phyloP scores from a whole-genome alignment of 2,329 filamentous ascomycete genomes.

The Aspergillus pseudoviridinutans region DNA sequence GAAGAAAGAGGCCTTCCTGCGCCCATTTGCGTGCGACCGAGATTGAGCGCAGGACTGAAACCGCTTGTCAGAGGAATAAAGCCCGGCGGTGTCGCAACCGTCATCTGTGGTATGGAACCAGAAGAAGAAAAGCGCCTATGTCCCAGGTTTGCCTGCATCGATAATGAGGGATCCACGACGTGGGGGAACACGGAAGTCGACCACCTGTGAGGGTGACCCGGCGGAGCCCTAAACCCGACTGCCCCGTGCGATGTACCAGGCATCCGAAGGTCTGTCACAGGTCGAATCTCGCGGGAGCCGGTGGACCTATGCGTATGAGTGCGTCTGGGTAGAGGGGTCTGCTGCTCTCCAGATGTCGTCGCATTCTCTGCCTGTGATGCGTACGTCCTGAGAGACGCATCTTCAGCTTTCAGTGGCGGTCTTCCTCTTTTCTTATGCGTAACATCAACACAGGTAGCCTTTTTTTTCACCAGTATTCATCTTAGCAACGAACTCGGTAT shows the following conservation, averaged over 20 bases:
- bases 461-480: neutral
- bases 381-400: slow-evolving; percentile 32
- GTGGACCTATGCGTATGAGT: slow-evolving; percentile 29
- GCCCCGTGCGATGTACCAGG: slow-evolving; percentile 15
- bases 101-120: slow-evolving; percentile 23
- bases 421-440: slow-evolving; percentile 46
- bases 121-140: slow-evolving; percentile 34
- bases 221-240: slow-evolving; percentile 18
- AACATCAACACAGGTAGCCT: slow-evolving; percentile 44
- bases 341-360: slow-evolving; percentile 22
- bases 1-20: slow-evolving; percentile 24
- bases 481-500: neutral
- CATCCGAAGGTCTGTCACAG: slow-evolving; percentile 36
- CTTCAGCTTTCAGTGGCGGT: slow-evolving; percentile 42
- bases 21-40: slow-evolving; percentile 15
- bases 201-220: slow-evolving; percentile 30
- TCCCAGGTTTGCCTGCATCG: slow-evolving; percentile 20
- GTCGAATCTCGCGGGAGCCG: slow-evolving; percentile 36
- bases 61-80: slow-evolving; percentile 23
- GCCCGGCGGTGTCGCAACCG: slow-evolving; percentile 21
- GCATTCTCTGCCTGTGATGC: slow-evolving; percentile 26
- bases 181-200: slow-evolving; percentile 27
- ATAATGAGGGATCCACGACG: slow-evolving; percentile 24
- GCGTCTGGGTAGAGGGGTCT: slow-evolving; percentile 19
- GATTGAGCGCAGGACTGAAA: slow-evolving; percentile 24